A percentile compares a stretch with the other conserved stretches of the same genome.
Evolutionary conservation across 2,329 filamentous ascomycete genomes (phyloP).

Genomic region (Claviceps spartinae): DNA sequence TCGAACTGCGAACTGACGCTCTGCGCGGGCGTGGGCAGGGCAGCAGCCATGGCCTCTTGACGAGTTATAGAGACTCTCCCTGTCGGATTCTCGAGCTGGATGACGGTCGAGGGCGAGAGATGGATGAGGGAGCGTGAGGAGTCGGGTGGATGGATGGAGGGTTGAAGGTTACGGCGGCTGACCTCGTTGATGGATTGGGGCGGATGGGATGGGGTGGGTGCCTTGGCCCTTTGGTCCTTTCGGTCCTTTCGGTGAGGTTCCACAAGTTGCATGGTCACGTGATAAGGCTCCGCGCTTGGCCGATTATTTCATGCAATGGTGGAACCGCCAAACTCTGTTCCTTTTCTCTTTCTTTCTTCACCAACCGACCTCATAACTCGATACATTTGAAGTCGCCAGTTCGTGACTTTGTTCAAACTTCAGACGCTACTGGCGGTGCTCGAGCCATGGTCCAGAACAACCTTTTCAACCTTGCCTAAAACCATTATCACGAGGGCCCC

Average conservation of each 20-base stretch:
- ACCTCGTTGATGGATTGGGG: constrained; percentile 15
- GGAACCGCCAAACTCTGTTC: neutral
- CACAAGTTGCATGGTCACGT: neutral
- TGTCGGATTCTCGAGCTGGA: constrained; percentile 35
- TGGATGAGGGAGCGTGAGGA: constrained; percentile 49
- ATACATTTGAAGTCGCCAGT: constrained; percentile 23
- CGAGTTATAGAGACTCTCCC: constrained; percentile 33
- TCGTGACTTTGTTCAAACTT: constrained; percentile 16
- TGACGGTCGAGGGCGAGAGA: constrained; percentile 39
- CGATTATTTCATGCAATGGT: neutral
- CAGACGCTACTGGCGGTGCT: constrained; percentile 33
- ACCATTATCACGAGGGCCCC: constrained; percentile 57
- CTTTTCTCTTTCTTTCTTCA: constrained; percentile 14
- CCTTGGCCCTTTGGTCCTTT: constrained; percentile 2
- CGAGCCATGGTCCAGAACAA: constrained; percentile 45
- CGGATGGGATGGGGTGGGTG: no score
- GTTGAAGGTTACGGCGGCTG: constrained; percentile 19
- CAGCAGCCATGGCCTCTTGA: constrained; percentile 28
- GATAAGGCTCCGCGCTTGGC: neutral
- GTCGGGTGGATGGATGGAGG: constrained; percentile 53
- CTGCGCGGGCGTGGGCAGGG: constrained; percentile 48
- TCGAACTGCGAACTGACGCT: constrained; percentile 43
- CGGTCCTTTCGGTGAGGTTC: neutral
- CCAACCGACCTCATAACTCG: constrained; percentile 29
- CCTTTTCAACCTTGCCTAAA: constrained; percentile 46